Evolutionary conservation across 805 yeast genomes (phyloP), one percentile per base, ranked within the genome.

Genomic region (Blastobotrys muscicola): DNA sequence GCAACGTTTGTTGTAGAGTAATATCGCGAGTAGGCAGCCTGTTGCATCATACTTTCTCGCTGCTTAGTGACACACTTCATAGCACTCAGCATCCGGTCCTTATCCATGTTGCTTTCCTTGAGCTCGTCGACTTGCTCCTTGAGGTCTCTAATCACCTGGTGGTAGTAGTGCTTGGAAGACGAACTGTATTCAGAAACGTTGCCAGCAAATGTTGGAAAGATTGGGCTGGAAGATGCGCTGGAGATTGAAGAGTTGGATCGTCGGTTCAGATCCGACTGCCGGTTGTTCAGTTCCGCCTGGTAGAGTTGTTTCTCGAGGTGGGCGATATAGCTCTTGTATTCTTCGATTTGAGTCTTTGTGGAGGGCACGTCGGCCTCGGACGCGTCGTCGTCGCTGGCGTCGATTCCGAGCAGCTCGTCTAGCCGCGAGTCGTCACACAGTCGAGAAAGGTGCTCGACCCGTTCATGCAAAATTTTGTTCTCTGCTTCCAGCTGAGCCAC

Each of bases 81-180:
- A 1, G 90, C 86, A 47, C 74, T 76, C 45, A 87, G 83, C 50
- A 87, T 80, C 38, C 79, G 78, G 52, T 86, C 94, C 59, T 86
- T 87, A 49, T 82, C 84, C 38, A 73, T 71, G 33, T 84, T 55
- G 36, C 74, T 69, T 40, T 76, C 80, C 52, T 73, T 72, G 50
- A 89, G 66, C 41, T 79, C 85, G 38, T 63, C 53, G 10, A 87
- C 75, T 54, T 83, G 90, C 39, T 78, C 85, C 45, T 75, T 80
- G 51, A 79, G 80, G 36, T 80, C 83, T 48, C 69, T 68, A 44
- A 78, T 53, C 7, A 76, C 52, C 36, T 29, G 61, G 16, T 50
- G 47, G 29, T 36, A 44, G 36, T 50, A 50, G 11, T 16, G 29
- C 11, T 30, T 34, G 14, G 40, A 12, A 11, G 20, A 13, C 6